Base-by-base conservation (phyloP, 2,329 filamentous ascomycete species). In the Alternaria triticimaculans region DNA sequence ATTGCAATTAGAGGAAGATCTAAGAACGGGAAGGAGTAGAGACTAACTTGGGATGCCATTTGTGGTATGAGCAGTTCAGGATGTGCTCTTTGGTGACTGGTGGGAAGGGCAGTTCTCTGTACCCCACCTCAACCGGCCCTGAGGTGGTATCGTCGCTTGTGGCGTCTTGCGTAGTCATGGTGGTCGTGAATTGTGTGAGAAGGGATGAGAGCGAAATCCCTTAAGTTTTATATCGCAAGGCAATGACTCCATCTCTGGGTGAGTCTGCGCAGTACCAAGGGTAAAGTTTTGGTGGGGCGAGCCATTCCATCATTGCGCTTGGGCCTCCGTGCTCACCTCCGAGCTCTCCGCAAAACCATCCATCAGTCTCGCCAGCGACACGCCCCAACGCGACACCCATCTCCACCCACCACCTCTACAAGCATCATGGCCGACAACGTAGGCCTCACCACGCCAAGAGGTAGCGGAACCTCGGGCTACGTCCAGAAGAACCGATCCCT, bases 381-480 rank as follows among this genome's bases (percentile, higher is more conserved):
- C 23, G 2, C 45, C 7, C 50, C 55, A 55, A 41, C 55, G 11
- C 43, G n/a, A 60, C 57, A 23, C 41, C 43, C 44, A 25, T 43
- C 28, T 23, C 10, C 45, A 18, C 49, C 23, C 6, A 41, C 6
- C 15, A 14, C 43, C 44, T 41, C n/a, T 44, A 11, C 41, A 33
- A 53, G 12, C 28, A 57, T 33, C 72, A 98, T 98, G 96, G 96
- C 94, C 64, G 94, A 96, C 70, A 99, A 99, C 84, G 96, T 99
- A 76, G 96, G 96, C 62, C 93, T 99, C 74, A 90, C 91, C 61
- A 99, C 96, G 5, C 96, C 96, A 4, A 91, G 96, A 76, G 96
- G 96, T 71, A 97, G 92, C 78, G 96, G 96, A 51, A 99, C 96
- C 61, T 98, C 95, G 1, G 96, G 96, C 78, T 98, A 98, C 80